Conservation (phyloP, 345 rosid species). For the Gynandropsis gynandra region DNA sequence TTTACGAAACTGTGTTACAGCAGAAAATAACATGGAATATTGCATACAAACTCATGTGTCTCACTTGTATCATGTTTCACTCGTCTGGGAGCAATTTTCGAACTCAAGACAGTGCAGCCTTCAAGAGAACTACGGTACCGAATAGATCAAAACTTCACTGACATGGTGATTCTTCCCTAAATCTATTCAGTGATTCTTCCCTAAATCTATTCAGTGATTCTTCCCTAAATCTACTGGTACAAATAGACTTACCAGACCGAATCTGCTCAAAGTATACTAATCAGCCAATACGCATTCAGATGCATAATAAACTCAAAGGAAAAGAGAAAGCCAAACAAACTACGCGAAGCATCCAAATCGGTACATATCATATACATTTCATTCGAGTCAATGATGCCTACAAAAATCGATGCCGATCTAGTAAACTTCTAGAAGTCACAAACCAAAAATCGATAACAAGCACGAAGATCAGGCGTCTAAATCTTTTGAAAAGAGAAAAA, state of each 20-base stretch:
- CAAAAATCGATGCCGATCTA: slow-evolving; percentile 13
- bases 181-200: no score
- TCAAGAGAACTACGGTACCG: no score
- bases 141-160: no score
- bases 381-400: slow-evolving; percentile 1
- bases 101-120: no score
- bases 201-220: no score
- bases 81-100: no score
- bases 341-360: background rate
- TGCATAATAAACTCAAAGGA: background rate
- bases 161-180: no score
- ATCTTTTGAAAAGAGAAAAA: background rate
- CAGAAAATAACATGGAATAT: no score
- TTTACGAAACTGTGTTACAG: no score
- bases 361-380: background rate
- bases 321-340: background rate
- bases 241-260: background rate
- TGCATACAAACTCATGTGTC: no score
- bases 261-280: background rate
- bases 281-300: background rate
- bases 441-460: slow-evolving; percentile 6
- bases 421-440: slow-evolving; percentile 12
- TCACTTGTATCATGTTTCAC: no score
- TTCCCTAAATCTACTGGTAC: no score
- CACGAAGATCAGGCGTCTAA: slow-evolving; percentile 4